Evolutionary conservation across 805 yeast genomes (phyloP), one percentile per base, ranked within the genome.

Genomic region (Candida maris): DNA sequence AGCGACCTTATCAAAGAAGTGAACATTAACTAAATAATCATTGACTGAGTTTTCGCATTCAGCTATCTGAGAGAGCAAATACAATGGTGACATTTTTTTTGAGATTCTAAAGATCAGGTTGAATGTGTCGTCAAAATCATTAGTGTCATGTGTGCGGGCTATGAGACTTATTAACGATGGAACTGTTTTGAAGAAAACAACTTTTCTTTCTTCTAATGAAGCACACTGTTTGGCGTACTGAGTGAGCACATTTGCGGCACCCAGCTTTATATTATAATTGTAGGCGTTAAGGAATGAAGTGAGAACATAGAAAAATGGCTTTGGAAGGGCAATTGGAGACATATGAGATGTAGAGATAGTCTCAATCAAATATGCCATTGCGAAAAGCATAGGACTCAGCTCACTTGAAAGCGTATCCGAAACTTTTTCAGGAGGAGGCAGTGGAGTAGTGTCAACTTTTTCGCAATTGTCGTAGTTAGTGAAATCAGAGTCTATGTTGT

Each of bases 11-110:
- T 59, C 59, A n/a, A 61, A 49, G 21, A 59, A 48, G 19, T 57
- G 53, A 17, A 56, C 52, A 12, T 62, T 60, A 18, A 65, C 59
- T 7, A 67, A 39, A 26, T 54, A 57, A 8, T 61, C 64, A 38
- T 54, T 59, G 26, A 63, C 55, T 21, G 48, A 39, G 3, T 56
- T 58, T 37, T 59, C 65, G n/a, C 57, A 51, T 24, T 60, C 50
- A 6, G 65, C 57, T 2, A 66, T 46, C 24, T 52, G 54, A 1
- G 68, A 61, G 10, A 67, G 31, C 7, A 63, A 47, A 34, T 54
- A 53, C 5, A 64, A 41, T 5, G 70, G 68, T 5, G 61, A 48
- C 62, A 57, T 56, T 15, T 49, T 49, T 13, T 49, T 50, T 4
- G 54, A 45, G 7, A 53, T 34, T 26, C 48, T 49, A 32, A 41